Base-by-base conservation (phyloP, 192 early-diverging fungal species). In the Backusella morwellensis region DNA sequence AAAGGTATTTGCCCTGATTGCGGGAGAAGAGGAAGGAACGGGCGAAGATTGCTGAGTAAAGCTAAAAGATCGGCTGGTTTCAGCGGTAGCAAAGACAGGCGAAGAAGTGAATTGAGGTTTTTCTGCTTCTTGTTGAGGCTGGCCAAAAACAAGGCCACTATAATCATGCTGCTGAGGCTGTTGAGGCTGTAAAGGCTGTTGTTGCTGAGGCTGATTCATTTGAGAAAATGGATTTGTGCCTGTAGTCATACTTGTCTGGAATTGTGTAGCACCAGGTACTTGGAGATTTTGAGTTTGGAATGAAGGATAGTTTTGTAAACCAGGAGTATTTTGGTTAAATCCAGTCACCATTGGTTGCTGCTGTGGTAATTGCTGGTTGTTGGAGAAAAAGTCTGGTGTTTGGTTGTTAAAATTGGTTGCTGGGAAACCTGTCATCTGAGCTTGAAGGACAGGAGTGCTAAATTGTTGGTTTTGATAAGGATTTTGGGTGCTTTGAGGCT, bases 381-480 rank as follows among this genome's bases (percentile, higher is more conserved):
- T 26, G 3, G 36, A 17, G 29, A 34, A 44, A 23, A 32, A 44
- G 6, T 23, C 14, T 15, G 41, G 44, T 19, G 17, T 34, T 34
- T n/a, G 19, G 29, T 32, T 34, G 6, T 35, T 68, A 36, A 34
- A 34, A 34, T 29, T 3, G 11, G 11, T 68, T 14, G 35, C 17
- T 35, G 32, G 76, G 26, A 72, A 72, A 21, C 78, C 78, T 44
- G 78, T 80, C 74, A 78, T 78, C 42, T 78, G 77, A 23, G 77
- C 78, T 29, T 80, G 78, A 40, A 80, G 72, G 21, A 41, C 35
- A 35, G 69, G 59, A 35, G 69, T 72, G 36, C 56, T 74, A 19
- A 72, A 75, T 73, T 79, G 81, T 69, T 77, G 76, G 19, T 79
- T 73, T 52, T 79, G 81, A 15, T 83, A 83, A 50, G 74, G 78